These are phyloP conservation scores for Halteria grandinella DNA, from an alignment of 73 alveolate genomes.

Conservation along the genomic window DNA sequence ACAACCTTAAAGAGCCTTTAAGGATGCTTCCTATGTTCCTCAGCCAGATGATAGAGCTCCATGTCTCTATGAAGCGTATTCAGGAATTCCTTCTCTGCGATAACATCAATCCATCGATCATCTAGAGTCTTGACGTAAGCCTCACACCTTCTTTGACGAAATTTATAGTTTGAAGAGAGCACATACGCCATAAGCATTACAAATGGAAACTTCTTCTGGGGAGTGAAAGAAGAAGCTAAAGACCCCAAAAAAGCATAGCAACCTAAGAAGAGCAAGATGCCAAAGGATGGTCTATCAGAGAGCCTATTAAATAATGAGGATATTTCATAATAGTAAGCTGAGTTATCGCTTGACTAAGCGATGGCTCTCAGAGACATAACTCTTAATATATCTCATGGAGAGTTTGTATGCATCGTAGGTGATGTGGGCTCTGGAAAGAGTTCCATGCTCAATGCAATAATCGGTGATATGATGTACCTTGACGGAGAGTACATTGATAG, in stretches of 20 bases:
- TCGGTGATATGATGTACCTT: constrained; percentile 67
- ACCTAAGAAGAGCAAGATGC: constrained; percentile 2
- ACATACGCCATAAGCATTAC: background rate
- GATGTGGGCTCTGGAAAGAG: constrained; percentile 80
- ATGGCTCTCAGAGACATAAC: constrained; percentile 58
- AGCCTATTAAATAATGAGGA: too few relatives aligned
- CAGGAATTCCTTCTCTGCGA: constrained; percentile 17
- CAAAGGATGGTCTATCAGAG: background rate
- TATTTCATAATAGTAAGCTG: background rate
- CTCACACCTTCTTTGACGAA: background rate
- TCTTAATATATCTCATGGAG: constrained; percentile 51
- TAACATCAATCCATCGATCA: constrained; percentile 11
- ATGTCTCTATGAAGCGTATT: constrained; percentile 44
- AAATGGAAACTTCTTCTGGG: constrained; percentile 42
- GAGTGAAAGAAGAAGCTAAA: constrained; percentile 2
- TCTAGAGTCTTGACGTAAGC: background rate
- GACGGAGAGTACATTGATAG: background rate
- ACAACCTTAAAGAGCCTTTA: constrained; percentile 20
- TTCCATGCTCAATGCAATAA: constrained; percentile 55
- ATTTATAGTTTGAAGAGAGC: background rate
- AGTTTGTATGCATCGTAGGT: constrained; percentile 73
- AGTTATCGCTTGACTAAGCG: background rate
- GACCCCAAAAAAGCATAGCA: too few relatives aligned
- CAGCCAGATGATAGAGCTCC: constrained; percentile 20
- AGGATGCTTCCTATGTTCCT: constrained; percentile 36